phyloP scores from a whole-genome alignment of 805 yeast genomes.

The Cyberlindnera mycetangii region DNA sequence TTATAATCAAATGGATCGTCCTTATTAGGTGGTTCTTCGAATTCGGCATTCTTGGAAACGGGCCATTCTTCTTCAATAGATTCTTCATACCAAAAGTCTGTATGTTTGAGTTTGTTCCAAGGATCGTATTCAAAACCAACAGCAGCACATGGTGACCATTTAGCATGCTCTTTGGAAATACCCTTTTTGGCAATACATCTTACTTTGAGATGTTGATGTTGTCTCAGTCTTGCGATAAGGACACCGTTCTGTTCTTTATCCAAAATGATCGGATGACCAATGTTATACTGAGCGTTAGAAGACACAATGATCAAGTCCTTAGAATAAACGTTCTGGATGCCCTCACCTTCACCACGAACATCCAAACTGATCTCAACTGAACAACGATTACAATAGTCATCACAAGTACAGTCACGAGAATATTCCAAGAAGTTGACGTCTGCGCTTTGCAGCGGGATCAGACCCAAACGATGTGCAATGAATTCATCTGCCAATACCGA shows the following conservation, averaged over 20 bases:
- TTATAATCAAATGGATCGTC: slow-evolving; percentile 82
- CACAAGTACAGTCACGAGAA: slow-evolving; percentile 96
- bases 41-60: slow-evolving; percentile 77
- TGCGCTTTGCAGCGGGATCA: slow-evolving; percentile 81
- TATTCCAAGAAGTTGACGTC: slow-evolving; percentile 83
- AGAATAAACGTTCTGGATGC: slow-evolving; percentile 86
- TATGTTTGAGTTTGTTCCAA: slow-evolving; percentile 96
- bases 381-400: slow-evolving; percentile 94
- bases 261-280: slow-evolving; percentile 85
- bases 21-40: slow-evolving; percentile 93
- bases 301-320: slow-evolving; percentile 60
- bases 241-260: slow-evolving; percentile 81
- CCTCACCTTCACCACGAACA: slow-evolving; percentile 87
- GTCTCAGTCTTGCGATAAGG: slow-evolving; percentile 85
- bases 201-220: slow-evolving; percentile 85
- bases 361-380: slow-evolving; percentile 82
- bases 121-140: slow-evolving; percentile 97
- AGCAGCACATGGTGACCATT: slow-evolving; percentile 97
- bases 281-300: slow-evolving; percentile 34
- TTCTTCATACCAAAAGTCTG: slow-evolving; percentile 95
- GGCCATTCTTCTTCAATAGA: slow-evolving; percentile 95
- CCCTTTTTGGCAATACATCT: slow-evolving; percentile 97
- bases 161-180: slow-evolving; percentile 95
- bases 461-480: slow-evolving; percentile 88
- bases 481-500: slow-evolving; percentile 97